A percentile compares a stretch with the other conserved stretches of the same genome.
Evolutionary conservation across 495 filamentous ascomycete genomes (phyloP).

Genomic region (Aspergillus hancockii): DNA sequence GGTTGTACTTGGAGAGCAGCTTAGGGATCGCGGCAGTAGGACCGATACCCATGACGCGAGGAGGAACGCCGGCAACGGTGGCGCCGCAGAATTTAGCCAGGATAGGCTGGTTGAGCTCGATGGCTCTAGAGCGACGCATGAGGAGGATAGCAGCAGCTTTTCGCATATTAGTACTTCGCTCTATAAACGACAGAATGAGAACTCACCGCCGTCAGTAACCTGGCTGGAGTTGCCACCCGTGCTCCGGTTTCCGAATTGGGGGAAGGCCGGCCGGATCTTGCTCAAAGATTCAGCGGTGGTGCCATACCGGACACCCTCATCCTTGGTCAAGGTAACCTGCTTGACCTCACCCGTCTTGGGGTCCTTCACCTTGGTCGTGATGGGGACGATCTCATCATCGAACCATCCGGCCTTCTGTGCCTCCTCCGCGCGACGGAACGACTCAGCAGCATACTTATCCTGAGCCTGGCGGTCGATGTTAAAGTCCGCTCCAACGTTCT

Average conservation of each 20-base stretch:
- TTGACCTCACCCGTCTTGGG: constrained; percentile 75
- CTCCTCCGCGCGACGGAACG: constrained; percentile 78
- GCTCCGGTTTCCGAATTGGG: constrained; percentile 79
- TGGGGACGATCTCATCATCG: constrained; percentile 92
- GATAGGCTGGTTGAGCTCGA: constrained; percentile 86
- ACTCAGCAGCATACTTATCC: constrained; percentile 84
- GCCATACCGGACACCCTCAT: constrained; percentile 87
- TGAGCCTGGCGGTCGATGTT: constrained; percentile 75
- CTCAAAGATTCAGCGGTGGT: constrained; percentile 79
- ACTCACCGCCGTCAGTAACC: constrained; percentile 82
- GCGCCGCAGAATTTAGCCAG: constrained; percentile 92
- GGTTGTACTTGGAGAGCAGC: constrained; percentile 75
- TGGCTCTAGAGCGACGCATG: constrained; percentile 90
- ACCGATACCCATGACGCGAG: constrained; percentile 96
- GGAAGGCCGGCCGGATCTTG: constrained; percentile 92
- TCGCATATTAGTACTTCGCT: background rate
- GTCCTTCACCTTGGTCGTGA: constrained; percentile 78
- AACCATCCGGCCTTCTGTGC: constrained; percentile 94
- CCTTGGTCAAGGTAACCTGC: constrained; percentile 73
- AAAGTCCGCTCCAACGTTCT: constrained; percentile 95
- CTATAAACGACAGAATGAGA: background rate
- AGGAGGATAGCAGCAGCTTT: constrained; percentile 80
- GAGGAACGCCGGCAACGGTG: constrained; percentile 85
- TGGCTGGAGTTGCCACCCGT: constrained; percentile 97
- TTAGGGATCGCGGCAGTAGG: constrained; percentile 94